Percentiles rank a stretch among this genome's conserved stretches.
Conservation (phyloP, 2,329 filamentous ascomycete genomes). For the Aspergillus latus region DNA sequence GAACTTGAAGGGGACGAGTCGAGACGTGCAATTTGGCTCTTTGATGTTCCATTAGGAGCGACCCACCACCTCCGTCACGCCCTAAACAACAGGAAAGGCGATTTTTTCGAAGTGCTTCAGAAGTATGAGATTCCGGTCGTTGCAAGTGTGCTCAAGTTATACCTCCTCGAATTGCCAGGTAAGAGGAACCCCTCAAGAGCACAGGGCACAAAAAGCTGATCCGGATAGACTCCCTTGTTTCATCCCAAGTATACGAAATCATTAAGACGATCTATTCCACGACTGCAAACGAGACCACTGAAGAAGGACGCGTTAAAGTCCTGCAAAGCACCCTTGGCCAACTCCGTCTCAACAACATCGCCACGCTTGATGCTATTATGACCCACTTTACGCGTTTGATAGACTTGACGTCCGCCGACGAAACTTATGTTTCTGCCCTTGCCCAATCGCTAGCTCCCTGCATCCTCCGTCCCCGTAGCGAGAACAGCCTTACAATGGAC, state of each 20-base stretch:
- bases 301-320: constrained; percentile 79
- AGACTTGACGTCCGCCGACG: constrained; percentile 93
- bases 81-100: constrained; percentile 83
- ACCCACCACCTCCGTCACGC: constrained; percentile 79
- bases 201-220: neutral
- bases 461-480: constrained; percentile 79
- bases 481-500: constrained; percentile 90
- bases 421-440: constrained; percentile 74
- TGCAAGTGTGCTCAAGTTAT: constrained; percentile 88
- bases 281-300: constrained; percentile 71
- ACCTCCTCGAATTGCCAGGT: constrained; percentile 92
- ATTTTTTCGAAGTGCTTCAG: constrained; percentile 72
- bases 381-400: constrained; percentile 97
- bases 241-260: constrained; percentile 97
- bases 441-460: constrained; percentile 77
- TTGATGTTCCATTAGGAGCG: constrained; percentile 81
- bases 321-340: constrained; percentile 95
- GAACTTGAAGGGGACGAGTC: constrained; percentile 96
- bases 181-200: constrained; percentile 39
- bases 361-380: constrained; percentile 96
- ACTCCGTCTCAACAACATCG: constrained; percentile 93
- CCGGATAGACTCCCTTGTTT: constrained; percentile 77
- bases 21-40: constrained; percentile 86
- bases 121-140: constrained; percentile 94
- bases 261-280: constrained; percentile 95